Evolutionary conservation across 441 rosid genomes (phyloP).

Genomic region (Adansonia grandidieri): DNA sequence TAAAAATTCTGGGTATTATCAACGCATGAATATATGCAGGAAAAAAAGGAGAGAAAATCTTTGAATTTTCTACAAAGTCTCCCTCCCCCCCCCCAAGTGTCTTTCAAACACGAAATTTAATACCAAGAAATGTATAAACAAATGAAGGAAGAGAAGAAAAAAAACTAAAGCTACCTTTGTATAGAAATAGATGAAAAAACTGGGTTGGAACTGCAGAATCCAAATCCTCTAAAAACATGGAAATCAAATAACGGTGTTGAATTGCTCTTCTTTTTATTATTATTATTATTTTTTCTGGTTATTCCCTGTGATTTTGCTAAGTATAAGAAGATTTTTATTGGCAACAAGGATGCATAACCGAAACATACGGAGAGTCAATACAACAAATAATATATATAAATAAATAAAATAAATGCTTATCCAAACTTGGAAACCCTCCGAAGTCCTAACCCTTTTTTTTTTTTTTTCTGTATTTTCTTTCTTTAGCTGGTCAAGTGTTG

Average conservation of each 20-base stretch:
- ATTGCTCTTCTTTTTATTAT: background rate
- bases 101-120: background rate
- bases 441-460: background rate
- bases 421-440: background rate
- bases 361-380: constrained; percentile 29
- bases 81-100: background rate
- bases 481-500: background rate
- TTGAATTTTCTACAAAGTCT: background rate
- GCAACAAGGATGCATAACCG: constrained; percentile 16
- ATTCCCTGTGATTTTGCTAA: background rate
- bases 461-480: background rate
- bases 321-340: constrained; percentile 23
- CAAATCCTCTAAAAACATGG: background rate
- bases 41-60: no score
- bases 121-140: background rate
- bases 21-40: background rate
- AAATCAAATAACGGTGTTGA: background rate
- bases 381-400: background rate
- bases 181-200: background rate
- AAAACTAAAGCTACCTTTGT: background rate
- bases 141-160: background rate
- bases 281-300: no score
- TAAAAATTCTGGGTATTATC: background rate
- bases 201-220: background rate
- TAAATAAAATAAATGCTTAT: background rate